Evolutionary conservation across 140 eudicot genomes (phyloP).

Genomic region (Oenanthe javanica): DNA sequence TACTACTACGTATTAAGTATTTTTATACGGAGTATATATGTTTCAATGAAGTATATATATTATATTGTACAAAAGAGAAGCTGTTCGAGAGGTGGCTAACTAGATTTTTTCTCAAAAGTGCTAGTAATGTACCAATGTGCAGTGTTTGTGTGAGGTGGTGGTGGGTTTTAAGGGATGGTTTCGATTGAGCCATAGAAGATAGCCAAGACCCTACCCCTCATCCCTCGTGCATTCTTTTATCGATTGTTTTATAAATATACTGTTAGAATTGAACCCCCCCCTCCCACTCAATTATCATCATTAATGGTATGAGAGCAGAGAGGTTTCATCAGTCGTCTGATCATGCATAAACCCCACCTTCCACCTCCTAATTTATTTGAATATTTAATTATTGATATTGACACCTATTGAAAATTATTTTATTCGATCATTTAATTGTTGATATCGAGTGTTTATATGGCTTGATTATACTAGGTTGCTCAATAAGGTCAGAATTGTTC

Average conservation of each 20-base stretch:
- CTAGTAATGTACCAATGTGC: neutral
- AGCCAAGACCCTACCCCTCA: neutral
- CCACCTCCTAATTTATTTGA: neutral
- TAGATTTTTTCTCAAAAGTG: neutral
- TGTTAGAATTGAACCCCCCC: neutral
- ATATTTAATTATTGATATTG: neutral
- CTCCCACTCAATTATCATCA: neutral
- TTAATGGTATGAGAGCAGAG: neutral
- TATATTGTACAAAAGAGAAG: neutral
- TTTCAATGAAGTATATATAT: too few relatives aligned
- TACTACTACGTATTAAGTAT: neutral
- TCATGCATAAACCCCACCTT: neutral
- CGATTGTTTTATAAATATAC: neutral
- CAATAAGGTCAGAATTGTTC: neutral
- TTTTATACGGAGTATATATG: too few relatives aligned
- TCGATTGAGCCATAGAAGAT: neutral
- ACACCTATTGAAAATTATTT: neutral
- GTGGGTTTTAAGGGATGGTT: neutral
- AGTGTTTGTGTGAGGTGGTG: neutral
- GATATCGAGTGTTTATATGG: neutral
- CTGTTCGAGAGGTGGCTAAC: neutral
- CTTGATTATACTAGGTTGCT: neutral
- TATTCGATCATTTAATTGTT: neutral
- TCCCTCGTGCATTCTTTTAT: slow-evolving; percentile 3
- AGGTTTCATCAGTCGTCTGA: neutral